These are phyloP conservation scores for Urostyla sp. DNA, from an alignment of 73 alveolate species.

Conservation along the genomic window DNA sequence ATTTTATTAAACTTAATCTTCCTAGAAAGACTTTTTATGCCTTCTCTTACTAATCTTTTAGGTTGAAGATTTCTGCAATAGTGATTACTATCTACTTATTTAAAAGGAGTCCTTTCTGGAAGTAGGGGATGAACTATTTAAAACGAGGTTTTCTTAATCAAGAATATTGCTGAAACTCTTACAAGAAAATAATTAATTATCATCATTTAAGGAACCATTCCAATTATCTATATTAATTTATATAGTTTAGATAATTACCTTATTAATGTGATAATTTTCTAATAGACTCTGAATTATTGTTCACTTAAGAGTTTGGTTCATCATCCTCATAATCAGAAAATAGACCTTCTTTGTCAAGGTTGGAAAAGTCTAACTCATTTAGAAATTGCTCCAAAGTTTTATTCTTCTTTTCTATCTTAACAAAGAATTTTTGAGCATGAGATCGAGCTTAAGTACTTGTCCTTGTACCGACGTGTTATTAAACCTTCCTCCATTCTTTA, in stretches of 20 bases:
- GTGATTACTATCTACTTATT: too few species aligned
- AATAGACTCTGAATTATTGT: not conserved
- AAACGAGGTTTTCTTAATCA: not conserved
- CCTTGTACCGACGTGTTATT: slow-evolving; percentile 81
- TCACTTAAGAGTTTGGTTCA: slow-evolving; percentile 2
- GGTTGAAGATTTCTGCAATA: too few species aligned
- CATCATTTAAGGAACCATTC: not conserved
- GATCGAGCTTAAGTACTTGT: slow-evolving; percentile 87
- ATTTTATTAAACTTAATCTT: too few species aligned
- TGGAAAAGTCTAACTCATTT: slow-evolving; percentile 50
- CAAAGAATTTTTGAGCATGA: slow-evolving; percentile 89
- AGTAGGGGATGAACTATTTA: not conserved
- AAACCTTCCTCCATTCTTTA: slow-evolving; percentile 90
- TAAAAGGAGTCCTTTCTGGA: too few species aligned
- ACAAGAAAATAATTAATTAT: too few species aligned
- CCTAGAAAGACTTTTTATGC: too few species aligned
- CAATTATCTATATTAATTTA: not conserved
- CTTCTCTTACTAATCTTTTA: too few species aligned
- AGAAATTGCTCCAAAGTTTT: slow-evolving; percentile 56
- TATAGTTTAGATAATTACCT: not conserved
- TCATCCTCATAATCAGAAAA: slow-evolving; percentile 65
- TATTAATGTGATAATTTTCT: too few species aligned
- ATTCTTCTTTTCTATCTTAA: slow-evolving; percentile 77
- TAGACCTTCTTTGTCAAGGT: slow-evolving; percentile 41
- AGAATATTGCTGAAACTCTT: not conserved